Evolutionary conservation across 176 grass and related monocot species (phyloP), one percentile per base, ranked within the genome.

Genomic region (Hyparrhenia diplandra): DNA sequence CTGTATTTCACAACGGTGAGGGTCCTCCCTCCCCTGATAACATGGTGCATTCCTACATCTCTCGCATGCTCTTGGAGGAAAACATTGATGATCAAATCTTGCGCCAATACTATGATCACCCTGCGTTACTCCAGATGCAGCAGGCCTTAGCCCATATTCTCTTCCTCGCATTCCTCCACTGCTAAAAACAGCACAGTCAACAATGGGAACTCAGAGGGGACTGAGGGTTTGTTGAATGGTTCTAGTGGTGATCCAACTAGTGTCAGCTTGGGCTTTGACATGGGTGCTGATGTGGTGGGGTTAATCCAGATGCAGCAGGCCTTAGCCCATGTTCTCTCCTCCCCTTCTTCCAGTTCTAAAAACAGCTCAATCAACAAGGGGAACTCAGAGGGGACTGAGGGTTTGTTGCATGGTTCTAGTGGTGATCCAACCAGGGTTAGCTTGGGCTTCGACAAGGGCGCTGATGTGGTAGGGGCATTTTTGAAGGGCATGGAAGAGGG

Each of bases 401-500:
- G 32, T 51, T 25, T 52, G 62, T 45, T 72, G 66, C 74, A 41
- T 32, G 39, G 31, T 83, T n/a, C 13, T 24, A 82, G 30, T 39
- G 77, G 42, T 73, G 76, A 85, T 80, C 42, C 10, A 61, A 65
- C 41, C 39, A 66, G 37, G 35, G 18, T 39, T 55, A 76, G 27
- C 77, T 80, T 30, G 47, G 65, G n/a, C 35, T 34, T 18, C 74
- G 61, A 42, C 37, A 77, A 42, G 9, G 37, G 16, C 25, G 55
- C 55, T 59, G n/a, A 89, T 73, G 58, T 27, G 21, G 80, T 36
- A 4, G 59, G 58, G 55, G 51, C 72, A 18, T 82, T 86, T 42
- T 41, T 76, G 57, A 91, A 84, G 70, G 89, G 92, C 69, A 43
- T 64, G 75, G 86, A 94, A 79, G 86, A 91, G 70, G 89, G 86